Base-by-base conservation (phyloP, 148 eudicot species). In the Pharnaceum exiguum region DNA sequence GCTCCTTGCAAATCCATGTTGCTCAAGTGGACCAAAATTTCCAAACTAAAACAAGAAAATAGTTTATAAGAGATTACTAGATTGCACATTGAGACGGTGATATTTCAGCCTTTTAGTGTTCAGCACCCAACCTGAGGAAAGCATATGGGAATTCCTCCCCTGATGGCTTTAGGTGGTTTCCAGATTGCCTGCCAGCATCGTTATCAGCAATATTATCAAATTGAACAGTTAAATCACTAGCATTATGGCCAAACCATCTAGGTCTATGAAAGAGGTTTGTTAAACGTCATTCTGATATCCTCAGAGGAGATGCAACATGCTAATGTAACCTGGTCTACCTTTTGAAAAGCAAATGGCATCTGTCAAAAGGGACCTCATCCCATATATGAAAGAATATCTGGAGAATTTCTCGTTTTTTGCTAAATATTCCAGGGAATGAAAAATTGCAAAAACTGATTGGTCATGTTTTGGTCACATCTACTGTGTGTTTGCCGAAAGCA, bases 1-100 rank as follows among this genome's bases (percentile, higher is more conserved):
- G 78, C 74, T 87, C 77, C 96, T 77, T 71, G 85, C 88, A 80
- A 87, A 81, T 58, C 90, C 96, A 79, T 81, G 78, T 79, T 72
- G 84, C 80, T 84, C 90, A 68, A 84, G 76, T 35, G 85, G 71
- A 67, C 87, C 96, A 46, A 82, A 79, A 75, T 79, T 84, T 67
- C 82, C 79, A 82, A 81, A 79, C 96, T 87, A 51, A 45, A 73
- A 61, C 38, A 66, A 16, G 22, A 46, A 69, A 58, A 49, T n/a
- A 57, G 23, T 24, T 16, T 46, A 66, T 52, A 66, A 72, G 46
- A 57, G 23, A 24, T 16, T 46, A 66, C 48, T 63, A 72, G 46
- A 71, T 59, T 26, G 46, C 30, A 32, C 10, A 51, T 51, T 51
- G 12, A 7, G 26, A 57, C 19, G 21, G 12, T 17, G n/a, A 59